These are phyloP conservation scores for Aurinia saxatilis DNA, from an alignment of 345 rosid species.

Conservation along the genomic window DNA sequence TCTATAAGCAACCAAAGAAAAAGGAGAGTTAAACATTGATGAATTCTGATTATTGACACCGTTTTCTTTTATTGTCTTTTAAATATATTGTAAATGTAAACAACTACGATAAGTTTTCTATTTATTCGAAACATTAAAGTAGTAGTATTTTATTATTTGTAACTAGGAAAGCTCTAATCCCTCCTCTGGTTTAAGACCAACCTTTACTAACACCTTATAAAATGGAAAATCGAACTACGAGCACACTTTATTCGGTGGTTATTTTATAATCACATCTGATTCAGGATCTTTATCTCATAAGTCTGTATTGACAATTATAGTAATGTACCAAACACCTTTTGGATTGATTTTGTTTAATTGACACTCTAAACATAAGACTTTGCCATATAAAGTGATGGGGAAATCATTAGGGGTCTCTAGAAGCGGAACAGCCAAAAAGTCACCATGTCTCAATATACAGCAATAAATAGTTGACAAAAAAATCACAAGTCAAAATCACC, in stretches of 20 bases:
- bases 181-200: too few species aligned
- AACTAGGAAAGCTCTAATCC: too few species aligned
- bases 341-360: neutral
- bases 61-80: neutral
- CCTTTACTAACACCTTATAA: too few species aligned
- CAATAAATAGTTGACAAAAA: conserved; percentile 19
- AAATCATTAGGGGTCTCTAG: neutral
- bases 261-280: too few species aligned
- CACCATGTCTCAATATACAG: neutral
- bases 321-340: neutral
- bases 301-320: neutral
- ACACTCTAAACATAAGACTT: conserved; percentile 1
- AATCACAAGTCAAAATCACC: conserved; percentile 10
- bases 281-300: neutral
- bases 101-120: neutral
- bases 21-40: neutral
- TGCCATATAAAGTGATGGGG: neutral
- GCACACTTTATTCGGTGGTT: too few species aligned
- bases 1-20: neutral
- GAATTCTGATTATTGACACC: too few species aligned
- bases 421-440: conserved; percentile 10
- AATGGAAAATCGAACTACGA: too few species aligned
- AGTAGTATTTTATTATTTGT: too few species aligned
- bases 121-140: too few species aligned
- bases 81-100: neutral